Evolutionary conservation across 176 grass and related monocot genomes (phyloP), one percentile per base, ranked within the genome.

Genomic region (Oropetium thomaeum): DNA sequence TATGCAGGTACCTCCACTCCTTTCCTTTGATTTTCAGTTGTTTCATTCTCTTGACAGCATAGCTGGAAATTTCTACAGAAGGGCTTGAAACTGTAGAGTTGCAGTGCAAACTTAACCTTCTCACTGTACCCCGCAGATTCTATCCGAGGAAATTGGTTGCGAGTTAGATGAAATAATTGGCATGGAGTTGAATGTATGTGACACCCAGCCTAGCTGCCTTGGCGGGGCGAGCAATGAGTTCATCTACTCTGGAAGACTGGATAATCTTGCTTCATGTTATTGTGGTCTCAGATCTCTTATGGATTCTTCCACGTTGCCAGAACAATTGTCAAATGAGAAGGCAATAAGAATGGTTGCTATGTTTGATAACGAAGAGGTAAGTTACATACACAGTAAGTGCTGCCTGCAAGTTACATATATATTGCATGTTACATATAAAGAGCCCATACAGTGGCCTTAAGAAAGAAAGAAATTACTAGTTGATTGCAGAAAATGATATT

Each of bases 291-390:
- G 88, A 89, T 91, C 94, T 81, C 88, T 93, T 40, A 60, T 97
- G 52, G 94, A 93, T 43, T 93, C 94, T 13, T 97, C 84, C 64
- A 63, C 62, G 23, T 52, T 35, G 33, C 63, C 87, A 78, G 55
- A 80, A 28, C 85, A 88, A 32, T 75, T 93, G 42, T 88, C 81
- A 73, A 78, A 91, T 83, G 94, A 97, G 65, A 87, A 83, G 39
- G 77, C 90, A 47, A 80, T 93, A 61, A 93, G 94, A 83, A 97
- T 97, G 90, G 62, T 97, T 83, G 94, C 90, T 77, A 74, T 97
- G 74, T 97, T 97, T 68, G 94, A 97, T 82, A 97, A 97, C 11
- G 94, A 97, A 87, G 94, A 97, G 94, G 94, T 97, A 85, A 3
- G 37, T 45, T 62, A 49, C 54, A 40, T 63, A 22, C 15, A 31